Base-by-base conservation (phyloP, 2,329 filamentous ascomycete genomes). In the Knufia fluminis region DNA sequence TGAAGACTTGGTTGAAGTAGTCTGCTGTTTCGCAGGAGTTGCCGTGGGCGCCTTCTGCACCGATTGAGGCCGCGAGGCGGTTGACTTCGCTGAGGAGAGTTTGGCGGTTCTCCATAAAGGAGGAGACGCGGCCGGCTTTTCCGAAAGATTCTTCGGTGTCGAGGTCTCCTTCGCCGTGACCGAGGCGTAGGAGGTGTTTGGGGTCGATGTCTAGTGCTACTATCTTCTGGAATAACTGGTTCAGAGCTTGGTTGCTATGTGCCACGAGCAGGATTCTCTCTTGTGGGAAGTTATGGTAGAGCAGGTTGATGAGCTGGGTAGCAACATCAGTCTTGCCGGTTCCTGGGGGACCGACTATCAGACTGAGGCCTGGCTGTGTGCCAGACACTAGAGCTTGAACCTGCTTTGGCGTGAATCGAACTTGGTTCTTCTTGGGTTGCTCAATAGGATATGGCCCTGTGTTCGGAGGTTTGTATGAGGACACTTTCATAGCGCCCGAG, bases 281-380 rank as follows among this genome's bases (percentile, higher is more conserved):
- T 55, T 83, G 76, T 6, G 92, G 90, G 64, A 96, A 98, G 68
- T 97, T 95, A 72, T 97, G 91, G 64, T 98, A 98, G 59, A 98
- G 85, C 66, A 97, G 96, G 71, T 87, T 96, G 69, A 98, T 98
- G 64, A 97, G 94, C 66, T 98, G 92, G 3, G 91, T 96, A 42
- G 89, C 90, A 47, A 98, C 92, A 67, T 98, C 92, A n/a, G 92
- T 98, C 72, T 98, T 98, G 54, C 94, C 92, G 4, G 92, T 98
- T 48, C 92, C 92, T 6, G 92, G 92, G 48, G 92, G 92, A 1
- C 92, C 92, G 54, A 98, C 87, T 58, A 98, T 85, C 42, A 98
- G 79, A 1, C 91, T 96, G 46, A 98, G 75, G 17, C 94, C 92
- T 31, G 92, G 91, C 61, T 98, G 94, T 4, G 87, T 90, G 17